These are phyloP conservation scores for Brassica juncea DNA, from an alignment of 345 rosid genomes.

Conservation along the genomic window DNA sequence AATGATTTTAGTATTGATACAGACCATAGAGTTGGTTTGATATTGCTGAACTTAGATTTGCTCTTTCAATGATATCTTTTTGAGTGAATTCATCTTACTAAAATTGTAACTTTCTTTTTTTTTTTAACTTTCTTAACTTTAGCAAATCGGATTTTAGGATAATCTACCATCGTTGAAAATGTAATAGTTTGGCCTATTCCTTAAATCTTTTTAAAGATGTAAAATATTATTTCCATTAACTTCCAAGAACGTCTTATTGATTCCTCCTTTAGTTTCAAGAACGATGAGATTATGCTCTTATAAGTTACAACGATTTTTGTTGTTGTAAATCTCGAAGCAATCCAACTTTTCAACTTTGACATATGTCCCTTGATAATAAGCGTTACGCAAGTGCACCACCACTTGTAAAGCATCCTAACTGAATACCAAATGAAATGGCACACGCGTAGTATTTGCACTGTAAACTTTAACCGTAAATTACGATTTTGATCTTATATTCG, in stretches of 20 bases:
- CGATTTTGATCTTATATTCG: neutral
- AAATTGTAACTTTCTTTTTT: neutral
- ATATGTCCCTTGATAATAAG: neutral
- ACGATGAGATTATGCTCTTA: neutral
- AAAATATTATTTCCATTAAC: neutral
- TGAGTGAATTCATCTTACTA: neutral
- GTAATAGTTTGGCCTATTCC: no score
- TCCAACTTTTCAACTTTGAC: neutral
- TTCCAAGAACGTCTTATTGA: neutral
- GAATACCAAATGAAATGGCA: neutral
- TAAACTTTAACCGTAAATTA: neutral
- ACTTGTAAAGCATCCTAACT: neutral
- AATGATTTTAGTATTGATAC: neutral
- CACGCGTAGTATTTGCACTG: neutral
- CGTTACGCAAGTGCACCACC: neutral
- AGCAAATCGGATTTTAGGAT: neutral
- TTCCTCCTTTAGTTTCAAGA: neutral
- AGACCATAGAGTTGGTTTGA: slow-evolving; percentile 15
- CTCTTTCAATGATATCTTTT: neutral
- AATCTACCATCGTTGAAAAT: neutral
- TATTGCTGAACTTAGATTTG: slow-evolving; percentile 28
- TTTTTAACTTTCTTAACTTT: neutral
- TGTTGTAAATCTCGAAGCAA: neutral
- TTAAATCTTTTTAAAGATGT: no score
- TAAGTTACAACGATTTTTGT: neutral